Conservation (phyloP, 2,329 filamentous ascomycete species). For the Microascus cirrosus region DNA sequence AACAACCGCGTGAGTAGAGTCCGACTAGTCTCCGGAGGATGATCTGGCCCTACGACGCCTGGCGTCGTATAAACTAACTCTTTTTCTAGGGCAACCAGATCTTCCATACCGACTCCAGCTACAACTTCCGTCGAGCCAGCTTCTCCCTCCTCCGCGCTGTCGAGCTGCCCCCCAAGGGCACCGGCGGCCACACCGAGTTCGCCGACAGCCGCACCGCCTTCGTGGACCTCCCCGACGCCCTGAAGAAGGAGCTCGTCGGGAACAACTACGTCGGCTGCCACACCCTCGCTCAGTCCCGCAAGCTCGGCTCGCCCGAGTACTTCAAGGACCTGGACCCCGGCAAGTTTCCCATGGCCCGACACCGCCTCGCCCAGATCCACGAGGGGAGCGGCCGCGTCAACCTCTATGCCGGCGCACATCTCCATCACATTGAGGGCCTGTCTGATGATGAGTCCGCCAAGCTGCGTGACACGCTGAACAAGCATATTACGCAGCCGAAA, state of each 20-base stretch:
- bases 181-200: constrained; percentile 40
- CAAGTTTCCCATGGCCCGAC: constrained; percentile 25
- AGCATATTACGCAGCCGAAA: constrained; percentile 33
- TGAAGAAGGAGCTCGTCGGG: constrained; percentile 20
- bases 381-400: constrained; percentile 39
- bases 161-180: constrained; percentile 31
- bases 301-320: constrained; percentile 34
- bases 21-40: no score
- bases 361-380: constrained; percentile 38
- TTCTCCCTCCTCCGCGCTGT: constrained; percentile 40
- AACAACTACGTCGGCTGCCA: constrained; percentile 34
- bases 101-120: constrained; percentile 44
- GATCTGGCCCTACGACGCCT: no score
- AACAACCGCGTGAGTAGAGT: constrained; percentile 21
- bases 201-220: constrained; percentile 41
- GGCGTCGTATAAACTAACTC: background rate
- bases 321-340: constrained; percentile 31
- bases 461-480: constrained; percentile 26
- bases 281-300: constrained; percentile 40
- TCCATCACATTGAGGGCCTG: constrained; percentile 38
- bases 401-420: constrained; percentile 40
- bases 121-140: constrained; percentile 40
- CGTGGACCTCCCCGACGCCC: constrained; percentile 26
- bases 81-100: constrained; percentile 28
- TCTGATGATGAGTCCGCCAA: constrained; percentile 20